Percentiles rank a stretch among this genome's conserved stretches.
Evolutionary conservation across 768 basidiomycete genomes (phyloP).

Genomic region (Wakefieldia striispora): DNA sequence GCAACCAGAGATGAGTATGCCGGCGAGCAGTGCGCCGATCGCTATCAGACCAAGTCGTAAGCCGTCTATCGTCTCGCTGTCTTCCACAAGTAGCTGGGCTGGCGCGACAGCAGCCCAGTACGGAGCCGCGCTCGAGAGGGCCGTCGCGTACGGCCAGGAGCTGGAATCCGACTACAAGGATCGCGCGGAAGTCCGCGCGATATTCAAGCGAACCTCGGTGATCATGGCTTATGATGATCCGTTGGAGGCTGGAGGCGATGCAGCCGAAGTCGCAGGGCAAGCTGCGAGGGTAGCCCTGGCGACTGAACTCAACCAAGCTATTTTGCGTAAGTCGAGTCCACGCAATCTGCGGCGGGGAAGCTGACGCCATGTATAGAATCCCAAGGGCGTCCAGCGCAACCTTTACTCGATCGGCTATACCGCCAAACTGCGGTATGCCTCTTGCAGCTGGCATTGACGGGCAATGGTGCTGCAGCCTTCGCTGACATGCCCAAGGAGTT

Average conservation of each 20-base stretch:
- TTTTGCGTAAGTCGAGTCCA: slow-evolving; percentile 58
- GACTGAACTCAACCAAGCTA: slow-evolving; percentile 77
- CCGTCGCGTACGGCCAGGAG: slow-evolving; percentile 72
- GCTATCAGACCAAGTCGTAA: slow-evolving; percentile 30
- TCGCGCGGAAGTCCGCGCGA: slow-evolving; percentile 59
- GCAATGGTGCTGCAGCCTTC: slow-evolving; percentile 76
- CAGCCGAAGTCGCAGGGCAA: slow-evolving; percentile 66
- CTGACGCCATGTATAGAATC: slow-evolving; percentile 50
- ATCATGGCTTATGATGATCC: slow-evolving; percentile 82
- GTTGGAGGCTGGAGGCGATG: slow-evolving; percentile 59
- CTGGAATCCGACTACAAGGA: slow-evolving; percentile 67
- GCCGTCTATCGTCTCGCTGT: slow-evolving; percentile 27
- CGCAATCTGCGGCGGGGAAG: not conserved
- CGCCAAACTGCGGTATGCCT: slow-evolving; percentile 71
- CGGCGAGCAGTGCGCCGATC: slow-evolving; percentile 27
- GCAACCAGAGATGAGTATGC: slow-evolving; percentile 11
- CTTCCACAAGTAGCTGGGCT: slow-evolving; percentile 23
- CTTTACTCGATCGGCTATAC: slow-evolving; percentile 74
- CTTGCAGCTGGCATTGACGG: slow-evolving; percentile 67
- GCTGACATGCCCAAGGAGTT: slow-evolving; percentile 78
- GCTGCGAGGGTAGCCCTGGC: slow-evolving; percentile 64
- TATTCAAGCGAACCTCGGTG: slow-evolving; percentile 73
- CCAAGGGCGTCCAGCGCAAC: slow-evolving; percentile 68
- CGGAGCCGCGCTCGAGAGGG: slow-evolving; percentile 58
- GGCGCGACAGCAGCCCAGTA: slow-evolving; percentile 39